Evolutionary conservation across 805 yeast genomes (phyloP), one percentile per base, ranked within the genome.

Genomic region (Metschnikowia rubicola): DNA sequence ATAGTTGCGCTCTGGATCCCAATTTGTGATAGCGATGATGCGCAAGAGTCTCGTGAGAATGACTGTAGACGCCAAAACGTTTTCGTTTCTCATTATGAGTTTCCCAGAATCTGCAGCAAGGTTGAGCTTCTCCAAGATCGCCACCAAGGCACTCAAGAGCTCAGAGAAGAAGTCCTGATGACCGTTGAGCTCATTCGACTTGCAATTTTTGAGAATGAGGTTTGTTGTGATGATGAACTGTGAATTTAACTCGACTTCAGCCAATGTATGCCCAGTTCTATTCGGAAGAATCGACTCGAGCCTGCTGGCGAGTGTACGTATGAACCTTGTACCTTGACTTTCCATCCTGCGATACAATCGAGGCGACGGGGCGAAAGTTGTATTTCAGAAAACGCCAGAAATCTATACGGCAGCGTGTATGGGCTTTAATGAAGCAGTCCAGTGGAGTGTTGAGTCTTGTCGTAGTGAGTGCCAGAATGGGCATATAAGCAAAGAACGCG

Each of bases 231-330:
- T 53, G 17, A 64, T 47, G 47, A 64, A 72, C 50, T 71, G 76
- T 2, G 73, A 68, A 46, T 71, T 67, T 37, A 70, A 56, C 56
- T 71, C 75, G 8, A 71, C 72, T 46, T 72, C 76, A 10, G 64
- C 64, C 10, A 68, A 48, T 4, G 68, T 54, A 48, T 63, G 62
- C n/a, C 75, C 74, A 1, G 74, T 66, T 29, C 70, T 55, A 52
- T 58, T 63, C 13, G 77, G 76, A 21, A 72, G 57, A 26, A 70
- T 57, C 26, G 65, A 59, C 41, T 63, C 68, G 35, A 72, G 56
- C 37, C 75, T 44, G 19, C 41, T 19, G 37, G 48, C 41, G 31
- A 56, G 41, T 5, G 58, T 47, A 10, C 38, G 39, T n/a, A 55
- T 46, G 44, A 46, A 56, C 41, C 52, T 48, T 37, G 52, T 26